phyloP scores from a whole-genome alignment of 352 stramenopile species.

The Phytophthora melonis region DNA sequence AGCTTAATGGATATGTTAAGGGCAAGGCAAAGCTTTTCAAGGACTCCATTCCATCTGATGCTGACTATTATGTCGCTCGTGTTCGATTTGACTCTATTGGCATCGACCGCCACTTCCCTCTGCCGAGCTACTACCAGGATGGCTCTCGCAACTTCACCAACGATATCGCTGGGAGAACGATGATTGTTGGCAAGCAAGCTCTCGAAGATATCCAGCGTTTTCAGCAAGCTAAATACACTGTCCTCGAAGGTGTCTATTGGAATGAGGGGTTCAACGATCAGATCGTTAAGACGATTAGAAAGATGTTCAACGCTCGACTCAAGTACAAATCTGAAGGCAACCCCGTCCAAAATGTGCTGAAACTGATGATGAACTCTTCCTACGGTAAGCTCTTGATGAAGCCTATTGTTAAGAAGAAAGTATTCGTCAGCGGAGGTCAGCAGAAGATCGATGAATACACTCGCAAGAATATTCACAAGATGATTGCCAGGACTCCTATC shows the following conservation, averaged over 20 bases:
- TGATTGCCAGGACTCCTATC: conserved; percentile 15
- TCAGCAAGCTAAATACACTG: background rate
- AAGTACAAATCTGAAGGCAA: conserved; percentile 13
- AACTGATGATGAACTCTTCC: conserved; percentile 15
- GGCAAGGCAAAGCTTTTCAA: conserved; percentile 4
- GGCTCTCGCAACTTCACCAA: background rate
- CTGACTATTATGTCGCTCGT: conserved; percentile 3
- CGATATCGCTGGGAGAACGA: background rate
- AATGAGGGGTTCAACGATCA: conserved; percentile 16
- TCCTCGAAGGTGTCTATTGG: conserved; percentile 16
- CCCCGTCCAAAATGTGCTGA: conserved; percentile 9
- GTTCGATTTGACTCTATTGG: conserved; percentile 5
- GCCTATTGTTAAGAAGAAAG: conserved; percentile 15
- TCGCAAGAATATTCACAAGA: background rate
- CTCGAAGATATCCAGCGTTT: too few species aligned
- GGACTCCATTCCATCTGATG: conserved; percentile 7
- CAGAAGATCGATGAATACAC: conserved; percentile 15
- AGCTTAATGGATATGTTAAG: background rate
- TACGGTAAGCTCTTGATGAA: conserved; percentile 16
- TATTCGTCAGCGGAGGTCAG: background rate
- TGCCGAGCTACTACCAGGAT: background rate
- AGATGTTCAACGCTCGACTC: background rate
- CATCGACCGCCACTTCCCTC: conserved; percentile 9
- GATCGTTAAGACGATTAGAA: background rate
- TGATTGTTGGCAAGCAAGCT: background rate